Conservation (phyloP, 2,329 filamentous ascomycete genomes). For the Cordyceps cateniannulata region DNA sequence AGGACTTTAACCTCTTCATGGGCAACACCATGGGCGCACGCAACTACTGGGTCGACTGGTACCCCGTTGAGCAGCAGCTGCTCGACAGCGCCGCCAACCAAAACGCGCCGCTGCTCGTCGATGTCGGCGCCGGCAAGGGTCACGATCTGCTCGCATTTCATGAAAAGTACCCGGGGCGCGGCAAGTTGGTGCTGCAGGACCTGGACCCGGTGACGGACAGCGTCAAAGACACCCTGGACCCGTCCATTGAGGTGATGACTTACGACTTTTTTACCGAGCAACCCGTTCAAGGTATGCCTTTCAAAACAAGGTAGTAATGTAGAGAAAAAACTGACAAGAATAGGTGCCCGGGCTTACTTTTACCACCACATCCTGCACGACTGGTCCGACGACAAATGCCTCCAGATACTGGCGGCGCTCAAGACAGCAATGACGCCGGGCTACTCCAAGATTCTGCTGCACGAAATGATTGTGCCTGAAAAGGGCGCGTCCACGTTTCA, state of each 20-base stretch:
- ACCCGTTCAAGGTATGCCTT: conserved; percentile 17
- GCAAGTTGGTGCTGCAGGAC: conserved; percentile 24
- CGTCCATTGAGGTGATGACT: conserved; percentile 21
- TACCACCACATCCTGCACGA: conserved; percentile 22
- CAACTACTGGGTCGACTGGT: conserved; percentile 11
- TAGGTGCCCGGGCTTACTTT: conserved; percentile 20
- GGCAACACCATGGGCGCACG: not conserved
- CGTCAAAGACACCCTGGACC: conserved; percentile 16
- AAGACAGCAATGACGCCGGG: conserved; percentile 19
- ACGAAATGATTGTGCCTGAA: conserved; percentile 22
- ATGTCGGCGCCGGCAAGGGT: conserved; percentile 24
- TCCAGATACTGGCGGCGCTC: conserved; percentile 16
- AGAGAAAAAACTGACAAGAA: not conserved
- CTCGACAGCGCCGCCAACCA: conserved; percentile 18
- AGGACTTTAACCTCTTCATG: conserved; percentile 1
- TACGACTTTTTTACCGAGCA: conserved; percentile 30
- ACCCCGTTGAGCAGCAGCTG: conserved; percentile 22
- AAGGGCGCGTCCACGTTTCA: conserved; percentile 13
- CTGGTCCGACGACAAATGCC: conserved; percentile 19
- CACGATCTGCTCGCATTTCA: conserved; percentile 24
- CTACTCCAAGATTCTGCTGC: conserved; percentile 26
- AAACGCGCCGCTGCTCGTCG: conserved; percentile 21
- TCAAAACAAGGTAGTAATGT: not conserved
- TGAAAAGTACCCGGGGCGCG: conserved; percentile 18
- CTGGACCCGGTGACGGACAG: conserved; percentile 17